Base-by-base conservation (phyloP, 2,329 filamentous ascomycete species). In the Pseudogymnoascus destructans region DNA sequence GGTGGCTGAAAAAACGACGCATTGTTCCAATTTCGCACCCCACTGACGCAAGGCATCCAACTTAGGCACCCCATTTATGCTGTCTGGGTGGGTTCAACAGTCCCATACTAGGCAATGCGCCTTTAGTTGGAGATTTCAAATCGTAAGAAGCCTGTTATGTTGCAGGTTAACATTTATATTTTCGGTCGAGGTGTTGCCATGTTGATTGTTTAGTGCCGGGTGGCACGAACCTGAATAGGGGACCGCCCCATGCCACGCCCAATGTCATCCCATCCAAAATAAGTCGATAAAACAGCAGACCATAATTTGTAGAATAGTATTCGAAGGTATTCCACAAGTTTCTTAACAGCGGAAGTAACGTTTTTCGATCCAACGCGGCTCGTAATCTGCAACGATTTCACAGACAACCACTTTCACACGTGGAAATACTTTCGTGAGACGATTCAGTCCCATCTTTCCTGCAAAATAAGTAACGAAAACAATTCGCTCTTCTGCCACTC, bases 391-490 rank as follows among this genome's bases (percentile, higher is more conserved):
- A 25, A 91, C 83, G 66, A 95, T 79, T 61, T 85, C 85, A 64
- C 88, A 89, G 25, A 95, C 85, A 15, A 97, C 89, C 15, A 95
- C 86, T 57, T 85, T 86, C 55, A 97, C 85, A 3, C 85, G 84
- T 0, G 93, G 90, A 66, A 93, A 98, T 2, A 95, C 93, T 59
- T 85, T 89, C 61, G 89, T 87, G 66, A 98, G 73, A 62, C 93
- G 79, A 68, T 93, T 89, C 61, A 97, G 70, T 0, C 91, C 93
- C 65, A 88, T 82, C 63, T 84, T 84, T 7, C 92, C 92, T 3
- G 91, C 92, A 63, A 89, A 86, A 69, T 95, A 96, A 3, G 92
- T 95, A 36, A 95, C 91, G 69, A 97, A 85, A 32, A 96, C 88
- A 63, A 98, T 95, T 63, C 79, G 85, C 49, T 89, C 81, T 68